Percentiles rank a stretch among this genome's conserved stretches.
phyloP scores from a whole-genome alignment of 345 rosid species.

The Brassica rapa region DNA sequence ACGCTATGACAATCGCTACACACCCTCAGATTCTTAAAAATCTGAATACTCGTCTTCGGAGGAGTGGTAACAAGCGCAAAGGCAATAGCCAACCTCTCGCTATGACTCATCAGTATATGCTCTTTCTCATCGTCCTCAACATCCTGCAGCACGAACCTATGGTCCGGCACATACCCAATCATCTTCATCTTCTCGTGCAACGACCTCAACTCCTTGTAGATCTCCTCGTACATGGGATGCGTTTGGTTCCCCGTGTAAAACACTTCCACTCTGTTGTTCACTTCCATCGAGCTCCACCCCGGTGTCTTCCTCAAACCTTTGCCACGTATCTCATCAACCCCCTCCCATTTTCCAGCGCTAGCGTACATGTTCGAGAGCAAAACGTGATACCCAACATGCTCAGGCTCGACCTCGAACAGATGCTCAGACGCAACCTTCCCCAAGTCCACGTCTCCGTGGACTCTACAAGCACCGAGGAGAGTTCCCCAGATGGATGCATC shows the following conservation, averaged over 20 bases:
- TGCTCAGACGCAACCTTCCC: constrained; percentile 50
- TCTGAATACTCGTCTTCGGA: constrained; percentile 44
- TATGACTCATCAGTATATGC: constrained; percentile 55
- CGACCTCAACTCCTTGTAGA: constrained; percentile 43
- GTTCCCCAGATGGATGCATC: constrained; percentile 68
- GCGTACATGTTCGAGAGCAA: constrained; percentile 60
- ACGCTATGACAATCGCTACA: constrained; percentile 35
- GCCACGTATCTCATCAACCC: constrained; percentile 49
- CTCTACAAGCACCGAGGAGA: constrained; percentile 56
- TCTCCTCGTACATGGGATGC: constrained; percentile 45
- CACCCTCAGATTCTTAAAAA: constrained; percentile 62
- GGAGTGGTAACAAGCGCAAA: constrained; percentile 53
- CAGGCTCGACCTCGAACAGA: constrained; percentile 50
- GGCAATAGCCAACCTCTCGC: constrained; percentile 58
- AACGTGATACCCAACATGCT: constrained; percentile 62
- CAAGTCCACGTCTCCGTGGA: constrained; percentile 51
- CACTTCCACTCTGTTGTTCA: constrained; percentile 50
- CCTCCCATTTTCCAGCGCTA: constrained; percentile 57
- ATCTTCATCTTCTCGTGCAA: constrained; percentile 50
- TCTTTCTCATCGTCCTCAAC: constrained; percentile 72
- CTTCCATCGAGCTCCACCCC: constrained; percentile 61
- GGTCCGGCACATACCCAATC: constrained; percentile 55
- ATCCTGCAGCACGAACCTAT: constrained; percentile 57
- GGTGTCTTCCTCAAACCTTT: constrained; percentile 61
- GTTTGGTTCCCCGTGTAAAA: constrained; percentile 56